These are phyloP conservation scores for Cercospora nicotianae DNA, from an alignment of 2,329 filamentous ascomycete genomes.

Conservation along the genomic window DNA sequence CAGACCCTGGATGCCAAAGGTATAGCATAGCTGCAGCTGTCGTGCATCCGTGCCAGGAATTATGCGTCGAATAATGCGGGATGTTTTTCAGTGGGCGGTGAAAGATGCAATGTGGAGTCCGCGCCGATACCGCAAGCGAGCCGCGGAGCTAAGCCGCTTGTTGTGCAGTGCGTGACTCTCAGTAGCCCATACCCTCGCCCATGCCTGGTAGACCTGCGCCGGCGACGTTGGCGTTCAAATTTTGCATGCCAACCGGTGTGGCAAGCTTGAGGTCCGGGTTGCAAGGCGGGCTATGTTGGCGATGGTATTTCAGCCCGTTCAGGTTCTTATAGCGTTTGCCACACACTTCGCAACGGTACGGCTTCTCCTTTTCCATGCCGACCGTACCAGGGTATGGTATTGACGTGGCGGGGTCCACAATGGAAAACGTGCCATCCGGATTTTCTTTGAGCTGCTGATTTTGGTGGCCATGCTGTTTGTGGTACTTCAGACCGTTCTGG, in stretches of 20 bases:
- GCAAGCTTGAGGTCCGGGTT: conserved; percentile 74
- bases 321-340: conserved; percentile 99
- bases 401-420: conserved; percentile 93
- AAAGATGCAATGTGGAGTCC: not conserved
- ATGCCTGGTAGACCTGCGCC: conserved; percentile 57
- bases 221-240: conserved; percentile 52
- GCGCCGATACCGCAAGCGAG: conserved; percentile 18
- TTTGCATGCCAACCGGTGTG: conserved; percentile 42
- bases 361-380: conserved; percentile 99
- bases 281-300: conserved; percentile 75
- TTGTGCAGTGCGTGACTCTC: conserved; percentile 12
- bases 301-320: conserved; percentile 92
- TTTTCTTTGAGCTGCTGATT: conserved; percentile 97
- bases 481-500: conserved; percentile 95
- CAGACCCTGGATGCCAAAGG: not conserved
- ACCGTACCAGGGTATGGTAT: conserved; percentile 91
- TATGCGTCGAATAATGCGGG: conserved; percentile 6
- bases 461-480: conserved; percentile 85
- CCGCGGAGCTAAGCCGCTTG: conserved; percentile 17
- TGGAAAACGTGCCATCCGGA: conserved; percentile 94
- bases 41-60: conserved; percentile 10
- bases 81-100: conserved; percentile 22
- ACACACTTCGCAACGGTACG: conserved; percentile 94
- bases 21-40: conserved; percentile 17
- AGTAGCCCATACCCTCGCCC: conserved; percentile 36